These are phyloP conservation scores for Solanum hybrid DNA, from an alignment of 305 asterid species.

Conservation along the genomic window DNA sequence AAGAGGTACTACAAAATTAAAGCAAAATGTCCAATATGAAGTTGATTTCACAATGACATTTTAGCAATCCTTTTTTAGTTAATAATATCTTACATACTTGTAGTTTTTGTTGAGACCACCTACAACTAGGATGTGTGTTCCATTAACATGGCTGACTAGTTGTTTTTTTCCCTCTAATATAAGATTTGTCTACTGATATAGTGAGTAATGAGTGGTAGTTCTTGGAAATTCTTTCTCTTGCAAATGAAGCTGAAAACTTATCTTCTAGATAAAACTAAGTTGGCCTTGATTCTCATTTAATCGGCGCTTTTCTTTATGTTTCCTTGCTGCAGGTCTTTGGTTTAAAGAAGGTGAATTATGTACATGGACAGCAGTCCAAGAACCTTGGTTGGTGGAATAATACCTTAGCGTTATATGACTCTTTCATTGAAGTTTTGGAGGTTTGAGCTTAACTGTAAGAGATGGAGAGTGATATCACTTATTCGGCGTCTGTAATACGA, in stretches of 20 bases:
- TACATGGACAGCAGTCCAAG: slow-evolving; percentile 56
- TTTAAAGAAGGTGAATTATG: slow-evolving; percentile 68
- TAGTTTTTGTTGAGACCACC: no score
- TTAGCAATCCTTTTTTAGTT: no score
- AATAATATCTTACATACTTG: no score
- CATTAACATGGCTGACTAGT: neutral
- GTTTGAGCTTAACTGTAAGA: neutral
- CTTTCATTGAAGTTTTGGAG: neutral
- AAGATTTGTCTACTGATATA: neutral
- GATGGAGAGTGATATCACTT: neutral
- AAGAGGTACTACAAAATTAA: no score
- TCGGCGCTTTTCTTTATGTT: neutral
- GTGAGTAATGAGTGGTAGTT: neutral
- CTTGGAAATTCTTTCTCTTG: neutral
- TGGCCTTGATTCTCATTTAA: neutral
- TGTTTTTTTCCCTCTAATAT: neutral
- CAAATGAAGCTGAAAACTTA: neutral
- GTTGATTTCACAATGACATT: neutral
- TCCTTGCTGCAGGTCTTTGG: slow-evolving; percentile 60
- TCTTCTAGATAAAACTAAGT: neutral
- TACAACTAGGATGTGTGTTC: neutral
- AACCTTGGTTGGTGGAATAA: slow-evolving; percentile 74
- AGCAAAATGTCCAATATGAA: neutral
- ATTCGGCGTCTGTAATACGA: neutral
- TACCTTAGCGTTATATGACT: neutral